Base-by-base conservation (phyloP, 2,329 filamentous ascomycete genomes). In the Penicillium sp. region DNA sequence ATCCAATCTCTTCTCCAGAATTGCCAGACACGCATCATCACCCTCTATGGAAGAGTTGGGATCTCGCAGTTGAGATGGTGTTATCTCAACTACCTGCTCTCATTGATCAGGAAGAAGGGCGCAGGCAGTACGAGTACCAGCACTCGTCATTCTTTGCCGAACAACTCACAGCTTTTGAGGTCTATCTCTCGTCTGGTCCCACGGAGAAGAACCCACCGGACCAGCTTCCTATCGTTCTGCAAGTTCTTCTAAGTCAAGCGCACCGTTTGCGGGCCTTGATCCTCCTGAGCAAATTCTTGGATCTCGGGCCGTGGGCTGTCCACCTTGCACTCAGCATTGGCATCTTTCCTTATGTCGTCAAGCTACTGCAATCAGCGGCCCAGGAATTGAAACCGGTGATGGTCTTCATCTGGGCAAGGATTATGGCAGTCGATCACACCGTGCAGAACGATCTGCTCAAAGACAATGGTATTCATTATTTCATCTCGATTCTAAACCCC, bases 371-470 rank as follows among this genome's bases (percentile, higher is more conserved):
- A 68, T 97, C 93, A 4, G 92, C 95, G 39, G 93, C 93, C 0
- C 82, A 89, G 39, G 93, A 99, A 69, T 75, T 99, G 54, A 97
- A 97, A 65, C 92, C 93, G 0, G 91, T 97, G 52, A 97, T 99
- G 93, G 91, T 99, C 4, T 99, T 97, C 70, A 99, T 99, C 55
- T 99, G 93, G 93, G 91, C 93, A 5, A 83, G 93, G 41, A 89
- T 99, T 36, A 82, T 99, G 56, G 93, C 93, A 7, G 93, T 99
- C 5, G 93, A 99, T 64, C 85, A 93, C 52, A 89, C 88, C 1
- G 96, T 93, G 64, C 93, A 99, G 69, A 84, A 86, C 54, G 93
- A 99, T 68, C 77, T 99, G 11, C 83, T 97, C 60, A 97, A 97
- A 71, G 93, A 99, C 66, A 95, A 91, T 62, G 93, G 93, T 6